Conservation (phyloP, 768 basidiomycete genomes). For the Xerocomus brunneocitrinus region DNA sequence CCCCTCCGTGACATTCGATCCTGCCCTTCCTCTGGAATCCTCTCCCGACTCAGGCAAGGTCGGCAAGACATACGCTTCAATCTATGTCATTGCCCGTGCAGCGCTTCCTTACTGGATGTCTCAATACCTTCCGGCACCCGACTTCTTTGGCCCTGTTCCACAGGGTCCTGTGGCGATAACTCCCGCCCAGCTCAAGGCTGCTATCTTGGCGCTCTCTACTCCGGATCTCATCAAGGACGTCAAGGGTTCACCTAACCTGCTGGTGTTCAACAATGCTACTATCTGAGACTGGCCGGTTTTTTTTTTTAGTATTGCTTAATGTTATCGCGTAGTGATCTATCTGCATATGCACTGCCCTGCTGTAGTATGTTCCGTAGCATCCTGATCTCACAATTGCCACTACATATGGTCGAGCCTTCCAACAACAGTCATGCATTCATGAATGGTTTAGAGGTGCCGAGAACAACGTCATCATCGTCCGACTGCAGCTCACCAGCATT, state of each 20-base stretch:
- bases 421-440: neutral
- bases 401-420: too few species aligned
- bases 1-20: slow-evolving; percentile 61
- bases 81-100: slow-evolving; percentile 53
- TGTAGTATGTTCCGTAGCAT: neutral
- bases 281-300: slow-evolving; percentile 1
- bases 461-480: too few species aligned
- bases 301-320: slow-evolving; percentile 1
- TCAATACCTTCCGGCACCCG: slow-evolving; percentile 51
- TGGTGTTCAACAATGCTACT: slow-evolving; percentile 82
- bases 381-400: too few species aligned
- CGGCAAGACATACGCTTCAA: slow-evolving; percentile 37
- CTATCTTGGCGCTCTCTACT: slow-evolving; percentile 59
- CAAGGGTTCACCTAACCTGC: slow-evolving; percentile 55
- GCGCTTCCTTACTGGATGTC: slow-evolving; percentile 57
- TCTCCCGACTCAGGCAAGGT: slow-evolving; percentile 32
- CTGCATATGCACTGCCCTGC: neutral
- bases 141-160: slow-evolving; percentile 42
- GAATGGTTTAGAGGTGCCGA: too few species aligned
- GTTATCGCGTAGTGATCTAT: slow-evolving; percentile 2
- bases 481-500: too few species aligned
- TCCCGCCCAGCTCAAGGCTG: slow-evolving; percentile 73
- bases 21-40: slow-evolving; percentile 37
- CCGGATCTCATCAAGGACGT: slow-evolving; percentile 42
- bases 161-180: slow-evolving; percentile 43